Percentiles rank a stretch among this genome's conserved stretches.
Conservation (phyloP, 2,329 filamentous ascomycete genomes). For the Cadophora luteo-olivacea region DNA sequence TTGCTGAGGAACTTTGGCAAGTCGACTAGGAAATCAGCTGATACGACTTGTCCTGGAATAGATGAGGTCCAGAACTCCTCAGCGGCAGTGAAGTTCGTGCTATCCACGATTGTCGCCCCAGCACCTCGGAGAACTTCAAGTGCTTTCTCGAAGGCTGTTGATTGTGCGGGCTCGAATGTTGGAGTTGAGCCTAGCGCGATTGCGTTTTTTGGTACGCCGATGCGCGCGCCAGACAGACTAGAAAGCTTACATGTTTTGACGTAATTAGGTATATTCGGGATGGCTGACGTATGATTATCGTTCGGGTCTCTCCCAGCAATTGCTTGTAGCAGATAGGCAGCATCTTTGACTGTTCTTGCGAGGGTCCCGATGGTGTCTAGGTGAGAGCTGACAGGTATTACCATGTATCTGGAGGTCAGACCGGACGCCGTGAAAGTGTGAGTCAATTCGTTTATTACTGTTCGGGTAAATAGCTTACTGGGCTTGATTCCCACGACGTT, state of each 20-base stretch:
- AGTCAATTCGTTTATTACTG: not conserved
- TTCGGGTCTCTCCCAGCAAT: slow-evolving; percentile 65
- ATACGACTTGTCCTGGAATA: slow-evolving; percentile 50
- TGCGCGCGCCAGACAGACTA: slow-evolving; percentile 61
- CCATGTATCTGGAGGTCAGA: slow-evolving; percentile 65
- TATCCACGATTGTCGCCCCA: slow-evolving; percentile 64
- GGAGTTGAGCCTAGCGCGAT: slow-evolving; percentile 42
- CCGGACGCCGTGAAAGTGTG: slow-evolving; percentile 60
- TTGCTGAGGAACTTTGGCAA: slow-evolving; percentile 62
- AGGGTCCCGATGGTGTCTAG: slow-evolving; percentile 73
- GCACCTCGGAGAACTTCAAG: slow-evolving; percentile 58
- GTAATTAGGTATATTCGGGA: slow-evolving; percentile 68
- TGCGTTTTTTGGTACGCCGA: slow-evolving; percentile 71
- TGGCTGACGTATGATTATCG: slow-evolving; percentile 69
- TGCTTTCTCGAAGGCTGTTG: slow-evolving; percentile 61
- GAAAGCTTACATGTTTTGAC: slow-evolving; percentile 61
- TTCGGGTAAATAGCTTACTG: slow-evolving; percentile 53
- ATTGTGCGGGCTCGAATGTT: slow-evolving; percentile 46
- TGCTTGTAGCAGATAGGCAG: slow-evolving; percentile 64
- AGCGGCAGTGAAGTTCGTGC: slow-evolving; percentile 63
- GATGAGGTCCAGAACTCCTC: slow-evolving; percentile 44
- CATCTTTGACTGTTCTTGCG: slow-evolving; percentile 69
- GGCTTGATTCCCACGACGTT: slow-evolving; percentile 62
- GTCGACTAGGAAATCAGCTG: slow-evolving; percentile 65
- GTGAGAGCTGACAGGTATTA: slow-evolving; percentile 68